These are phyloP conservation scores for Leishmania arabica DNA, from an alignment of 208 protist species.

Conservation along the genomic window DNA sequence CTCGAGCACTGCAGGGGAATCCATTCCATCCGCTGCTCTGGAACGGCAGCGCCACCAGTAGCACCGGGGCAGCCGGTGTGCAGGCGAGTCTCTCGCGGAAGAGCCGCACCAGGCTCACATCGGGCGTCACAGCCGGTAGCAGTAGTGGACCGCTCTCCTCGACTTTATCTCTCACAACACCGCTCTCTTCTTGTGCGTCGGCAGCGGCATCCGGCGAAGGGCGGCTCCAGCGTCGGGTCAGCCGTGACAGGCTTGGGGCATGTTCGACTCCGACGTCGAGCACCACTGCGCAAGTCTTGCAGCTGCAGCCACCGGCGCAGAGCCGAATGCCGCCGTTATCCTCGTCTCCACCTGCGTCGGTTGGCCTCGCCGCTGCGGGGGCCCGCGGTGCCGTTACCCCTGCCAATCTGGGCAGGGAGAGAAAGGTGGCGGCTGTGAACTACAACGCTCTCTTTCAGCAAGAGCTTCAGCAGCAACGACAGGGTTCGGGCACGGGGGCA, in stretches of 20 bases:
- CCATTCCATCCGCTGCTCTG: conserved; percentile 25
- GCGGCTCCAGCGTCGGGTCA: neutral
- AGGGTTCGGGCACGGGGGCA: neutral
- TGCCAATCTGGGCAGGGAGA: neutral
- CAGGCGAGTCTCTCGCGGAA: neutral
- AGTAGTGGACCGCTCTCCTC: neutral
- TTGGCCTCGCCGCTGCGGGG: neutral
- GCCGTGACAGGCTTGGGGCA: neutral
- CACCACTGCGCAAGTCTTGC: conserved; percentile 12
- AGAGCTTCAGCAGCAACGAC: conserved; percentile 10
- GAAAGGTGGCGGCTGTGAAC: conserved; percentile 30
- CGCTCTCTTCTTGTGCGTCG: conserved; percentile 15
- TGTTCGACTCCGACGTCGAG: neutral
- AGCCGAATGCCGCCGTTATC: neutral
- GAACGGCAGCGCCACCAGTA: conserved; percentile 14
- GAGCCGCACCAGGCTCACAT: conserved; percentile 4
- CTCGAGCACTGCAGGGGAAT: conserved; percentile 35
- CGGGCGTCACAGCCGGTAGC: neutral
- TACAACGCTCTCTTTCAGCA: conserved; percentile 46
- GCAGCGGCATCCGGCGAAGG: neutral
- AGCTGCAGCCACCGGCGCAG: conserved; percentile 2
- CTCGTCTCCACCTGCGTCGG: neutral
- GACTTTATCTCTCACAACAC: conserved; percentile 9
- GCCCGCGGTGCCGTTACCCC: neutral
- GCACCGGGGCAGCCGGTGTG: neutral